Evolutionary conservation across 768 basidiomycete genomes (phyloP).

Genomic region (Suillus subluteus): DNA sequence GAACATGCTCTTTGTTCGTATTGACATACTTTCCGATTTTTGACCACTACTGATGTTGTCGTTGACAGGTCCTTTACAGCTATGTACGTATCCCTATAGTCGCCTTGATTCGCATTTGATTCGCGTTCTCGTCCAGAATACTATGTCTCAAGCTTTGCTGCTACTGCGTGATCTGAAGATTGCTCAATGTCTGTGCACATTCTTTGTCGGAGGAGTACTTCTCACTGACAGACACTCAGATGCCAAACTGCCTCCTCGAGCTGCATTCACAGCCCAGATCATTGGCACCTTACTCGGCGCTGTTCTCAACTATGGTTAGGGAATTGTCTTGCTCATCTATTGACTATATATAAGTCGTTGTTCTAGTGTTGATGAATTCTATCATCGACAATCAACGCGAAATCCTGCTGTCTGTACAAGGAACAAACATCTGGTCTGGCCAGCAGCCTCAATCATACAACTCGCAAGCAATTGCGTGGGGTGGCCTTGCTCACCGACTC

Average conservation of each 20-base stretch:
- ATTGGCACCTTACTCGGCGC: conserved; percentile 59
- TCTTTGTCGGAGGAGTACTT: background rate
- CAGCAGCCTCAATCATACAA: conserved; percentile 35
- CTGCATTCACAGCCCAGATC: conserved; percentile 62
- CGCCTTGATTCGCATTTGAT: background rate
- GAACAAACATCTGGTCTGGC: conserved; percentile 45
- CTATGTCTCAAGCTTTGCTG: conserved; percentile 44
- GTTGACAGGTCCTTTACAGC: conserved; percentile 44
- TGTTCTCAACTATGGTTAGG: conserved; percentile 48
- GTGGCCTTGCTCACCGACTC: conserved; percentile 40
- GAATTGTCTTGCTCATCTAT: background rate
- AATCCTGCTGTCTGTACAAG: conserved; percentile 56
- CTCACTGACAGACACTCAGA: conserved; percentile 43
- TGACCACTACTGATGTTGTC: conserved; percentile 41
- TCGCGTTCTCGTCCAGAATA: background rate
- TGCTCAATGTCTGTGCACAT: conserved; percentile 24
- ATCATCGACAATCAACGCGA: conserved; percentile 55
- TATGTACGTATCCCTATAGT: conserved; percentile 22
- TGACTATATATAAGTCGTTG: background rate
- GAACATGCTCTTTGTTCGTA: conserved; percentile 43
- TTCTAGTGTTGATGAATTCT: conserved; percentile 59
- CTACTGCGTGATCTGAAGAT: conserved; percentile 64
- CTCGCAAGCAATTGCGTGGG: conserved; percentile 42
- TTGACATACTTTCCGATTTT: background rate
- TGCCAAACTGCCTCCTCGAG: conserved; percentile 64